Base-by-base conservation (phyloP, 192 early-diverging fungal genomes). In the Backusella parvicylindrica region DNA sequence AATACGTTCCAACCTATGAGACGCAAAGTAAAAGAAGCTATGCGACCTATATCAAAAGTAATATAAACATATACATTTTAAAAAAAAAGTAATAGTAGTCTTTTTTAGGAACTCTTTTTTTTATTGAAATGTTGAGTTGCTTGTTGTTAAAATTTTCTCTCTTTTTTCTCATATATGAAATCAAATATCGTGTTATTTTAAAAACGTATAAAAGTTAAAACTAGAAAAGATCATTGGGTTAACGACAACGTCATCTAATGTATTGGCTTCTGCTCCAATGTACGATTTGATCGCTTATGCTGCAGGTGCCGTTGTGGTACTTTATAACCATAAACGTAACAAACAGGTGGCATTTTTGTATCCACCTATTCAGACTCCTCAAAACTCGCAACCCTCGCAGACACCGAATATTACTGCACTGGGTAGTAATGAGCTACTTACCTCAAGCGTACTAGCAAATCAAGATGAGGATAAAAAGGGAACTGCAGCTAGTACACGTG, bases 271-370 rank as follows among this genome's bases (percentile, higher is more conserved):
- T 47, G 85, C 89, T 63, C 79, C 87, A 41, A 56, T 74, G 6
- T 69, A 85, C 2, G 84, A 88, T 79, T 68, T 91, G 33, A 80
- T 95, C 60, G 92, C 92, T 12, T 95, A 94, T 80, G 87, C 92
- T 0, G 93, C 93, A 49, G 94, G 92, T 15, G 88, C 90, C 40
- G 83, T 89, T 9, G 83, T 94, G 18, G 88, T 93, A 21, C 78
- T 95, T 30, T 95, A 93, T 81, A 92, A 94, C 79, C 87, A 93
- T 77, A 83, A 84, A 43, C 83, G 81, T 35, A 87, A 93, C 74
- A 88, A 87, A 67, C 92, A 93, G 72, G 73, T 91, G 2, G 86
- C 78, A 5, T 88, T 91, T 69, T 75, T 91, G 68, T 85, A 79
- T 68, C 82, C 56, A 72, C 83, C 35, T 18, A 68, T 53, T 37